These are phyloP conservation scores for Graphiopsis chlorocephala DNA, from an alignment of 2,329 filamentous ascomycete genomes.

Conservation along the genomic window DNA sequence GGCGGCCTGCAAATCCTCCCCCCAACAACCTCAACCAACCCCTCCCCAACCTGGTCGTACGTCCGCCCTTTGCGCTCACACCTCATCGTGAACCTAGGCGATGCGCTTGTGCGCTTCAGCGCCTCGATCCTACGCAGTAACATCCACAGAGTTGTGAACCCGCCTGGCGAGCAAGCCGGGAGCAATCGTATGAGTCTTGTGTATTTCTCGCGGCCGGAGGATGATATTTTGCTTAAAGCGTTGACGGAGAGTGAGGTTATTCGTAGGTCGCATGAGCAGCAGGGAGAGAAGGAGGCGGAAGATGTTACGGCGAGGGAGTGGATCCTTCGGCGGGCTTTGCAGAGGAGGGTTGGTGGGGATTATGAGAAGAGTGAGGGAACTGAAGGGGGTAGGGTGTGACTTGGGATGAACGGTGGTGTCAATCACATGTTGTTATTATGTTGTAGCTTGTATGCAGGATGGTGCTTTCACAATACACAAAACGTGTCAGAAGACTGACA, in stretches of 20 bases:
- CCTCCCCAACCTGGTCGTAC: slow-evolving; percentile 47
- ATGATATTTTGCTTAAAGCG: slow-evolving; percentile 44
- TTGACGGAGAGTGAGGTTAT: slow-evolving; percentile 34
- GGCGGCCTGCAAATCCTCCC: slow-evolving; percentile 55
- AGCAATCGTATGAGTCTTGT: slow-evolving; percentile 51
- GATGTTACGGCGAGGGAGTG: slow-evolving; percentile 38
- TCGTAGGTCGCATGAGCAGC: slow-evolving; percentile 20
- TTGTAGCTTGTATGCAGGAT: background rate
- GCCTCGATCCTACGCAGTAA: slow-evolving; percentile 38
- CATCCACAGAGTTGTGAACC: slow-evolving; percentile 49
- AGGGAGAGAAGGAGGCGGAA: slow-evolving; percentile 29
- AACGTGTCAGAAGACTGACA: background rate
- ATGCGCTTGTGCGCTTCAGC: slow-evolving; percentile 48
- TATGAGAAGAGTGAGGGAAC: slow-evolving; percentile 37
- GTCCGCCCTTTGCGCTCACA: slow-evolving; percentile 51
- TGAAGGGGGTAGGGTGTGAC: slow-evolving; percentile 24
- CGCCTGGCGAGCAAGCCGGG: slow-evolving; percentile 48
- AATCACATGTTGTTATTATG: no score
- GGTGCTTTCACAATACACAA: background rate
- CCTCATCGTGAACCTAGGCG: slow-evolving; percentile 49
- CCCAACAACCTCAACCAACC: slow-evolving; percentile 27
- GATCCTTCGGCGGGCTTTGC: slow-evolving; percentile 42
- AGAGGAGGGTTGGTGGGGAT: slow-evolving; percentile 33
- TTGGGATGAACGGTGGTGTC: background rate
- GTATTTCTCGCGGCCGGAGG: slow-evolving; percentile 54